Percentiles rank a stretch among this genome's conserved stretches.
These are phyloP conservation scores for Fusarium sp. DNA, from an alignment of 2,329 filamentous ascomycete species.

Conservation along the genomic window DNA sequence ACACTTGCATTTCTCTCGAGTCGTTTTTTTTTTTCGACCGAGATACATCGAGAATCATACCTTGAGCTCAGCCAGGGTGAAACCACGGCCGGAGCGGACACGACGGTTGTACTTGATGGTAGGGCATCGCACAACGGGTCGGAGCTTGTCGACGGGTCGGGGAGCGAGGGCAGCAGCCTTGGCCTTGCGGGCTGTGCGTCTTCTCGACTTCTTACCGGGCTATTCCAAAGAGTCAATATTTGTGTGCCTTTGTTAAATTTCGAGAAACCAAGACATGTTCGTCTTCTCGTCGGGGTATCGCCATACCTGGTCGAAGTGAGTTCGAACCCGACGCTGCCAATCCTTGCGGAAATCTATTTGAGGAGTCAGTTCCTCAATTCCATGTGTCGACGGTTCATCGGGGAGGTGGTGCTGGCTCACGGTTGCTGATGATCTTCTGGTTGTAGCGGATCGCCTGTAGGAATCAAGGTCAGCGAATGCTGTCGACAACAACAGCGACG, in stretches of 20 bases:
- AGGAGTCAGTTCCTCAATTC: constrained; percentile 56
- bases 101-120: constrained; percentile 99
- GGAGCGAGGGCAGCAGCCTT: constrained; percentile 97
- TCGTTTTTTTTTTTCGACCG: neutral
- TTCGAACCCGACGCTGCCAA: constrained; percentile 99
- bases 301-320: constrained; percentile 99
- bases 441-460: constrained; percentile 98
- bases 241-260: constrained; percentile 34
- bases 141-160: constrained; percentile 96
- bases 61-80: constrained; percentile 98
- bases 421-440: constrained; percentile 97
- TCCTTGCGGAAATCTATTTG: constrained; percentile 96
- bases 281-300: constrained; percentile 35
- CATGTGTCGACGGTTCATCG: constrained; percentile 46
- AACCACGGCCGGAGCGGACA: constrained; percentile 95
- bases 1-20: constrained; percentile 7
- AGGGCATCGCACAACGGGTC: constrained; percentile 97
- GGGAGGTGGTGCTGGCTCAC: constrained; percentile 65
- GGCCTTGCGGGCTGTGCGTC: constrained; percentile 89
- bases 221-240: constrained; percentile 61
- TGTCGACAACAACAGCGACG: constrained; percentile 23
- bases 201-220: constrained; percentile 96
- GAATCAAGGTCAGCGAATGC: constrained; percentile 50
- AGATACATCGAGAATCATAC: constrained; percentile 65
- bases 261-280: constrained; percentile 34